phyloP scores from a whole-genome alignment of 768 basidiomycete species.

The Boletus barrowsii region DNA sequence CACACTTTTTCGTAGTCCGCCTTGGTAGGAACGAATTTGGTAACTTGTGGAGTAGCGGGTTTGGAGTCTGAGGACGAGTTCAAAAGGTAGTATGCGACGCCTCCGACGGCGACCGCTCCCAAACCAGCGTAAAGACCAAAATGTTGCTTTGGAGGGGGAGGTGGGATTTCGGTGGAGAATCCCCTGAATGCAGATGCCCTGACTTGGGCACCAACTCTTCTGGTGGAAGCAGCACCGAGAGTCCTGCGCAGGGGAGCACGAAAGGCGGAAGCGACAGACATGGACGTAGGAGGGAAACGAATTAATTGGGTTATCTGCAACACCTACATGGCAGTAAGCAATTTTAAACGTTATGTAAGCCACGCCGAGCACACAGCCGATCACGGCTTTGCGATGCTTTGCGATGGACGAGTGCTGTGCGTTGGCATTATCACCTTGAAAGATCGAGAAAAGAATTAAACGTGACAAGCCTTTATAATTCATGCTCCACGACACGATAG shows the following conservation, averaged over 20 bases:
- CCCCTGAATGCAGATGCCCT: constrained; percentile 48
- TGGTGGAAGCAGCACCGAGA: constrained; percentile 28
- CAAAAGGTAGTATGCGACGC: constrained; percentile 62
- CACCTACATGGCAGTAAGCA: background rate
- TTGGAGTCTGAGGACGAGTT: constrained; percentile 48
- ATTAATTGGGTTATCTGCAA: constrained; percentile 12
- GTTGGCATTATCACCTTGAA: background rate
- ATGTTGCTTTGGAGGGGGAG: constrained; percentile 49
- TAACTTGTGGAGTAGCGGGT: constrained; percentile 57
- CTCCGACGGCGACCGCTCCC: constrained; percentile 58
- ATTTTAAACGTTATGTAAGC: constrained; percentile 16
- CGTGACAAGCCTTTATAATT: no score
- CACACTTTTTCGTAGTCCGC: constrained; percentile 87
- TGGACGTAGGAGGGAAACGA: constrained; percentile 19
- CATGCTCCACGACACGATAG: no score
- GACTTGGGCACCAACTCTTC: constrained; percentile 29
- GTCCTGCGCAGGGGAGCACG: constrained; percentile 50
- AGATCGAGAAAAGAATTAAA: no score
- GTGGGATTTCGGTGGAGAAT: constrained; percentile 53
- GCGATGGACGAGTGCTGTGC: constrained; percentile 14
- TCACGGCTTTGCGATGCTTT: background rate
- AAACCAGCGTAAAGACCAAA: constrained; percentile 57
- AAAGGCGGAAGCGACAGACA: constrained; percentile 53
- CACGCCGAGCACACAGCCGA: no score
- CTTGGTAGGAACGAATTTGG: constrained; percentile 72